phyloP scores from a whole-genome alignment of 78 protist species.

The Dictyostelium discoideum region DNA sequence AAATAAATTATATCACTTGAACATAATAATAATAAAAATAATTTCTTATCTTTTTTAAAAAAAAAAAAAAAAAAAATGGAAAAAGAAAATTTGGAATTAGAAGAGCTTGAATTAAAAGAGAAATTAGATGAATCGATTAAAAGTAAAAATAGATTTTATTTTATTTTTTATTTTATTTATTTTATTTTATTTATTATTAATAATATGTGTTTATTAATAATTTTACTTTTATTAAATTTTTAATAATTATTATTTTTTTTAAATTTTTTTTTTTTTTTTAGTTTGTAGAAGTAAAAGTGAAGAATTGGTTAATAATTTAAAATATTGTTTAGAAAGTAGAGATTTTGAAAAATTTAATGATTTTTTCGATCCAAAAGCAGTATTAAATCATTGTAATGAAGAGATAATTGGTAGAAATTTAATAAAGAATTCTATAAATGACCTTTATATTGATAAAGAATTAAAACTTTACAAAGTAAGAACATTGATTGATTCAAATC shows the following conservation, averaged over 20 bases:
- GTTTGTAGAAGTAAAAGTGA: background rate
- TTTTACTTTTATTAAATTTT: too few species aligned
- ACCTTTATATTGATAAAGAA: background rate
- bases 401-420: slow-evolving; percentile 56
- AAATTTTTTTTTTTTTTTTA: background rate
- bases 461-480: background rate
- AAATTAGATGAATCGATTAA: background rate
- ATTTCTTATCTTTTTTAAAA: too few species aligned
- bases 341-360: slow-evolving; percentile 8
- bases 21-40: too few species aligned
- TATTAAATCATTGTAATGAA: slow-evolving; percentile 30
- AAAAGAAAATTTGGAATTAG: background rate
- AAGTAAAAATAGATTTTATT: background rate
- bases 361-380: slow-evolving; percentile 56
- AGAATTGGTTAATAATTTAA: background rate
- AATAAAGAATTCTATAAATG: background rate
- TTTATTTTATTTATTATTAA: background rate
- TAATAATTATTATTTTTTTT: background rate
- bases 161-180: background rate
- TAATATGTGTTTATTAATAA: too few species aligned
- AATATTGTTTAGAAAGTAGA: background rate
- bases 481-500: slow-evolving; percentile 10
- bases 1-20: too few species aligned
- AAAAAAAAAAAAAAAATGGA: background rate
- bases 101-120: background rate